These are phyloP conservation scores for Rhizomucor miehei DNA, from an alignment of 371 early-diverging fungal genomes.

Conservation along the genomic window DNA sequence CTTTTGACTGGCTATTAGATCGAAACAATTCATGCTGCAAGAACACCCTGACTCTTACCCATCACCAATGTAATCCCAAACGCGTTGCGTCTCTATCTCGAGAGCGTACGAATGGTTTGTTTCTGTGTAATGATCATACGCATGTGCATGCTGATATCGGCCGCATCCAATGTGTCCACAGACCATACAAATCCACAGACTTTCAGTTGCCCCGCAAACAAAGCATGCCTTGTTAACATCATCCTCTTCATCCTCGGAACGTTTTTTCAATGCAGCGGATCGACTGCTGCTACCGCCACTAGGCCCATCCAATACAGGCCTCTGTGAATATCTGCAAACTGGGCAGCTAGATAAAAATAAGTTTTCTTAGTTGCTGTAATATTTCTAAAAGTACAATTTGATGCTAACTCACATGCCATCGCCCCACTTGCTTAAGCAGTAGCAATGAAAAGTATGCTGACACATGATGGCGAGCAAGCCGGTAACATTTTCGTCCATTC, in stretches of 20 bases:
- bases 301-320: conserved; percentile 16
- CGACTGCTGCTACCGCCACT: neutral
- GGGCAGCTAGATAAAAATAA: conserved; percentile 65
- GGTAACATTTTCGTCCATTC: conserved; percentile 81
- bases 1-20: neutral
- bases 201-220: conserved; percentile 62
- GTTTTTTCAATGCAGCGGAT: neutral
- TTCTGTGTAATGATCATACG: conserved; percentile 76
- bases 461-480: conserved; percentile 90
- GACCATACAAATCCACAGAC: conserved; percentile 94
- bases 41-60: too few species aligned
- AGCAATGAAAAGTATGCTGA: conserved; percentile 92
- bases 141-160: conserved; percentile 79
- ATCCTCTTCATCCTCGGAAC: conserved; percentile 10
- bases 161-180: conserved; percentile 91
- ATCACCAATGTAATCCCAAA: conserved; percentile 97
- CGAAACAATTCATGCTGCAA: too few species aligned
- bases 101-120: conserved; percentile 87
- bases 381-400: neutral
- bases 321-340: conserved; percentile 85
- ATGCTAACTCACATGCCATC: conserved; percentile 51
- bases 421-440: conserved; percentile 87
- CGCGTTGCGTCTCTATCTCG: conserved; percentile 91
- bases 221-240: conserved; percentile 48
- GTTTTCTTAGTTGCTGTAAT: neutral